Evolutionary conservation across 805 yeast species (phyloP).

Genomic region (Zygoascus bituminiphila): DNA sequence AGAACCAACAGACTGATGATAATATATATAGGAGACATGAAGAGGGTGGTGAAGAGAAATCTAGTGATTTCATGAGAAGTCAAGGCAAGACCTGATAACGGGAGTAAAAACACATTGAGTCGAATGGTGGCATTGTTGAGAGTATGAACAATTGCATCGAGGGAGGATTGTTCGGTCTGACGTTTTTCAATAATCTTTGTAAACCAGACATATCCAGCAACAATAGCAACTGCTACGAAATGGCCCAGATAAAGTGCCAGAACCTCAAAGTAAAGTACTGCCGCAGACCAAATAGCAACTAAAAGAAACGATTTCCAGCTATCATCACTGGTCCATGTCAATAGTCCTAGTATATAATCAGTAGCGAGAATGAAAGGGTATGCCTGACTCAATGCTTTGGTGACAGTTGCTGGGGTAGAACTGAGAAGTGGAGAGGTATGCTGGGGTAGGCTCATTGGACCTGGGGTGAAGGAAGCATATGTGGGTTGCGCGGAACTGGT

Average conservation of each 20-base stretch:
- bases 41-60: conserved; percentile 71
- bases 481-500: conserved; percentile 17
- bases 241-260: conserved; percentile 79
- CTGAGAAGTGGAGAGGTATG: conserved; percentile 74
- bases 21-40: conserved; percentile 79
- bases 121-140: conserved; percentile 68
- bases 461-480: conserved; percentile 31
- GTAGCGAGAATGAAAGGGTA: conserved; percentile 77
- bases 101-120: conserved; percentile 68
- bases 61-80: conserved; percentile 73
- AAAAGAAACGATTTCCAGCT: conserved; percentile 64
- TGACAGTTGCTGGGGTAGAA: conserved; percentile 85
- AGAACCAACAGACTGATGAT: conserved; percentile 58
- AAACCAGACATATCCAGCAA: conserved; percentile 26
- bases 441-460: conserved; percentile 31
- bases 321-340: conserved; percentile 90
- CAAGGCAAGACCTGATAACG: conserved; percentile 64
- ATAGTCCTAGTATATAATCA: conserved; percentile 58
- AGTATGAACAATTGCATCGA: conserved; percentile 77
- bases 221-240: conserved; percentile 42
- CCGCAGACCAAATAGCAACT: conserved; percentile 44
- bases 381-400: conserved; percentile 70
- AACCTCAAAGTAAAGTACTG: conserved; percentile 71
- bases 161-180: conserved; percentile 61
- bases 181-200: conserved; percentile 28